phyloP scores from a whole-genome alignment of 345 rosid genomes.

The Clausena lansium region DNA sequence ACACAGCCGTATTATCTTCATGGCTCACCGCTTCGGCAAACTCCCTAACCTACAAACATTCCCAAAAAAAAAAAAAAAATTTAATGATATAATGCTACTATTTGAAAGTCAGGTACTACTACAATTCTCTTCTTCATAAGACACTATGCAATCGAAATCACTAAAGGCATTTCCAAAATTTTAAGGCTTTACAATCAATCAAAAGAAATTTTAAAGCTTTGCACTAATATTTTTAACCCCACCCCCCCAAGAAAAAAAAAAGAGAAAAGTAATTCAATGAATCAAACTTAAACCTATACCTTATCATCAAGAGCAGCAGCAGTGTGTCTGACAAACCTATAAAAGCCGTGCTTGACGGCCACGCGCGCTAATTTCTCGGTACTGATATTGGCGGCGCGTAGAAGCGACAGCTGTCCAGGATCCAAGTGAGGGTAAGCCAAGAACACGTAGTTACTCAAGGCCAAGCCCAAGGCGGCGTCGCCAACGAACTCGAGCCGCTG shows the following conservation, averaged over 20 bases:
- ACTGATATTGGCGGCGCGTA: constrained; percentile 66
- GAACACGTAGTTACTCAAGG: constrained; percentile 47
- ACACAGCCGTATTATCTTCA: constrained; percentile 43
- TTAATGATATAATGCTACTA: not conserved
- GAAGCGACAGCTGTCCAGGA: constrained; percentile 47
- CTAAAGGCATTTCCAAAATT: not conserved
- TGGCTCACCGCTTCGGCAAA: constrained; percentile 48
- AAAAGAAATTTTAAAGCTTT: not conserved
- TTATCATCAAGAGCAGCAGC: constrained; percentile 43
- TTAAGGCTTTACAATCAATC: not conserved
- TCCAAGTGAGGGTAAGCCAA: constrained; percentile 50
- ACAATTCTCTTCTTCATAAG: not conserved
- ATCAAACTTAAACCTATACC: constrained; percentile 25
- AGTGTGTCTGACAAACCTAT: constrained; percentile 42
- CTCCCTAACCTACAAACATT: constrained; percentile 46
- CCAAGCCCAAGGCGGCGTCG: constrained; percentile 58
- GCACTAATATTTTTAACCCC: not conserved
- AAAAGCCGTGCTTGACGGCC: constrained; percentile 51
- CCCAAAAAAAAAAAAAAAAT: not conserved
- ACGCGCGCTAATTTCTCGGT: constrained; percentile 88
- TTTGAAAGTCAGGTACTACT: not conserved
- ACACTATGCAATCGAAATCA: not conserved
- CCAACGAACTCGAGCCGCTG: constrained; percentile 84
- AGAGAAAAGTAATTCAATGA: not conserved
- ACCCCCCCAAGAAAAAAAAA: not conserved